Conservation (phyloP, 2,329 filamentous ascomycete genomes). For the Westerdykella ornata region DNA sequence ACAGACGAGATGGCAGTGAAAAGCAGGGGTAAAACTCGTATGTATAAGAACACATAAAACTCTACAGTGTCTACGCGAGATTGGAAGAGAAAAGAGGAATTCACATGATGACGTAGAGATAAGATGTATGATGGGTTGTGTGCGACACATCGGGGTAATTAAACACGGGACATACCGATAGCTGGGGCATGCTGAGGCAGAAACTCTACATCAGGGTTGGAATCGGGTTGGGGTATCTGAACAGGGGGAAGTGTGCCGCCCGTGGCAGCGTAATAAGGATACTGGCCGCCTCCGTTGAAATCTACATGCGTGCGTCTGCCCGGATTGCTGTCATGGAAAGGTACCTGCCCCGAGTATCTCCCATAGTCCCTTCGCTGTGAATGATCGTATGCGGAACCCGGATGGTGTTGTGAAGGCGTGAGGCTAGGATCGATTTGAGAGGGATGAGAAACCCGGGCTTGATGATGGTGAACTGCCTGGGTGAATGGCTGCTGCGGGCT, state of each 20-base stretch:
- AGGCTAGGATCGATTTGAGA: no score
- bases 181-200: slow-evolving; percentile 32
- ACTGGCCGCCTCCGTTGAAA: slow-evolving; percentile 18
- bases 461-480: slow-evolving; percentile 19
- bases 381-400: no score
- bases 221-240: slow-evolving; percentile 34
- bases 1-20: not conserved
- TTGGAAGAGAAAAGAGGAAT: slow-evolving; percentile 25
- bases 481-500: slow-evolving; percentile 18
- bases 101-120: slow-evolving; percentile 9
- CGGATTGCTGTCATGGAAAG: slow-evolving; percentile 21
- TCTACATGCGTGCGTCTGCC: slow-evolving; percentile 15
- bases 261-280: slow-evolving; percentile 16
- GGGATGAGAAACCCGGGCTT: slow-evolving; percentile 15
- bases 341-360: slow-evolving; percentile 18
- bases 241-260: slow-evolving; percentile 23
- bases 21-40: slow-evolving; percentile 8
- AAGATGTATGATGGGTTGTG: slow-evolving; percentile 23
- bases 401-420: no score
- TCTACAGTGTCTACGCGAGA: slow-evolving; percentile 12
- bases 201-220: slow-evolving; percentile 33
- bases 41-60: slow-evolving; percentile 7
- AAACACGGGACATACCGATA: slow-evolving; percentile 39
- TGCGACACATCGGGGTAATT: slow-evolving; percentile 16
- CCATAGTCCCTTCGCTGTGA: slow-evolving; percentile 9